Evolutionary conservation across 306 rosid genomes (phyloP).

Genomic region (Hylodesmum podocarpum): DNA sequence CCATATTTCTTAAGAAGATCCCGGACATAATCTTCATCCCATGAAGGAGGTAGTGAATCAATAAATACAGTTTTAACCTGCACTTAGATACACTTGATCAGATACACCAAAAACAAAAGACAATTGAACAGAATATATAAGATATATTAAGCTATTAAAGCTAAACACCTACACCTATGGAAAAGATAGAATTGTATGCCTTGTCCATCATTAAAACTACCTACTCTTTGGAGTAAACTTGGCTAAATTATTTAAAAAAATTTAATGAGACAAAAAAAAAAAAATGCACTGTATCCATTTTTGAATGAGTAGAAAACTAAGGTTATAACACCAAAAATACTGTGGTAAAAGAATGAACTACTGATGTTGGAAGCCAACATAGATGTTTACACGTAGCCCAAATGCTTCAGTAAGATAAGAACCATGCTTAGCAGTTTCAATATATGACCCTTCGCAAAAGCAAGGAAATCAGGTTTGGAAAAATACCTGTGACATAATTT

Average conservation of each 20-base stretch:
- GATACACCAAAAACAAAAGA: neutral
- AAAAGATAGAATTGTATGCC: neutral
- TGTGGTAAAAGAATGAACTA: neutral
- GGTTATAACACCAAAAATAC: neutral
- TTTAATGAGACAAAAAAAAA: neutral
- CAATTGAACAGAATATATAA: neutral
- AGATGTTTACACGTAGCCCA: slow-evolving; percentile 13
- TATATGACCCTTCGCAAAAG: slow-evolving; percentile 6
- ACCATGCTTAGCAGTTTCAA: neutral
- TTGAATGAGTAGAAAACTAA: slow-evolving; percentile 1
- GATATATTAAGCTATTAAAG: neutral
- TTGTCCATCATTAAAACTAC: slow-evolving; percentile 1
- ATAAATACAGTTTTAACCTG: slow-evolving; percentile 98
- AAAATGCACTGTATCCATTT: neutral
- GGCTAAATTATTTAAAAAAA: neutral
- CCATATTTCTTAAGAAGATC: slow-evolving; percentile 78
- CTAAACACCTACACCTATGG: neutral
- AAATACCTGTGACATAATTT: slow-evolving; percentile 86
- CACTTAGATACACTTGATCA: slow-evolving; percentile 36
- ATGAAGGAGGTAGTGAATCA: slow-evolving; percentile 84
- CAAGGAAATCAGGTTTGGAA: slow-evolving; percentile 33
- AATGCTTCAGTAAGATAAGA: slow-evolving; percentile 22
- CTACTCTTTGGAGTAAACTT: neutral
- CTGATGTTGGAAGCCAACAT: neutral
- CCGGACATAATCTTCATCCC: slow-evolving; percentile 80